Evolutionary conservation across 2,329 filamentous ascomycete species (phyloP).

Genomic region (Colletotrichum cereale): DNA sequence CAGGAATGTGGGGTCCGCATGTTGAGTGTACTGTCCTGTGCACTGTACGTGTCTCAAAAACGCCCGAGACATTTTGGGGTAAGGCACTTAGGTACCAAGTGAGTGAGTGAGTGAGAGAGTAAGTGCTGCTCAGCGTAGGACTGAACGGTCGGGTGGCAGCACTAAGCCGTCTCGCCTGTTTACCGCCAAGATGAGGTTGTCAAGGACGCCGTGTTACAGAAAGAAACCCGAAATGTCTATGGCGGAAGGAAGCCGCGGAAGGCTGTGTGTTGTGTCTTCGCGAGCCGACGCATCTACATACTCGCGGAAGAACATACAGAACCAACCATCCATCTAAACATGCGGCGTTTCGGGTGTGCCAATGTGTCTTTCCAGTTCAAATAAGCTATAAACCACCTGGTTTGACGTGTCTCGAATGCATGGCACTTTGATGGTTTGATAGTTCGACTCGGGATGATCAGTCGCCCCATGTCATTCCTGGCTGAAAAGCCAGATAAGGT

Average conservation of each 20-base stretch:
- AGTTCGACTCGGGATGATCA: neutral
- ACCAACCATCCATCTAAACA: neutral
- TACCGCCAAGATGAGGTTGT: neutral
- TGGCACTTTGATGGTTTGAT: neutral
- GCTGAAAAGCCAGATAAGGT: constrained; percentile 6
- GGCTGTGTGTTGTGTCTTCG: too few relatives aligned
- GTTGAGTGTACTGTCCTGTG: neutral
- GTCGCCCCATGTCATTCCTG: neutral
- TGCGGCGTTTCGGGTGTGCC: neutral
- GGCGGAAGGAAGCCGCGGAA: neutral
- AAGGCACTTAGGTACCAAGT: neutral
- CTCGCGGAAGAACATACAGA: neutral
- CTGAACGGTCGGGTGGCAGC: neutral
- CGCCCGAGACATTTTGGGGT: neutral
- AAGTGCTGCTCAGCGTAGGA: neutral
- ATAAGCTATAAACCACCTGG: neutral
- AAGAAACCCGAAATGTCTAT: neutral
- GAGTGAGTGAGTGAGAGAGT: neutral
- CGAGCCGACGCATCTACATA: neutral
- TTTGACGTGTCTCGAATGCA: constrained; percentile 5
- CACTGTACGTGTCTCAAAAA: neutral
- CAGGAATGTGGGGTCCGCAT: neutral
- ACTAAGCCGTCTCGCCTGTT: neutral
- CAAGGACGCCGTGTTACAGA: neutral
- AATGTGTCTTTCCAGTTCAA: neutral